Conservation (phyloP, 2,329 filamentous ascomycete genomes). For the Colletotrichum karsti region DNA sequence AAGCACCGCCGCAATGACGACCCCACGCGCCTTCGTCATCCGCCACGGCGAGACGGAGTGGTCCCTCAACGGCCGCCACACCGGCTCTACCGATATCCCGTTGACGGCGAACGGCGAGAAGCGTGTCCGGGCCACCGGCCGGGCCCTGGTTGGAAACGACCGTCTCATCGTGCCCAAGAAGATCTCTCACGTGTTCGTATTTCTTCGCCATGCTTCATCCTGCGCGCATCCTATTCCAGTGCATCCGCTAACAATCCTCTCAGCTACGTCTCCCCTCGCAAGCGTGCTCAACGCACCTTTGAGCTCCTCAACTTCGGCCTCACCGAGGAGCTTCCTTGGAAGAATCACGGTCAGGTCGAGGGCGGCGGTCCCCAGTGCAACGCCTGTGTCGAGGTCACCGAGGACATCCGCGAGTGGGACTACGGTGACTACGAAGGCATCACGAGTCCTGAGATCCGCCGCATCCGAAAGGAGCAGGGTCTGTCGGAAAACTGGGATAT, state of each 20-base stretch:
- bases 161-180: conserved; percentile 85
- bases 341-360: conserved; percentile 49
- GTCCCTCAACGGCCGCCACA: conserved; percentile 88
- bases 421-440: conserved; percentile 90
- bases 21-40: conserved; percentile 81
- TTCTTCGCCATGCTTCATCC: background rate
- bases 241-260: background rate
- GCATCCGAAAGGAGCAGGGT: conserved; percentile 64
- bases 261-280: conserved; percentile 86
- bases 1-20: conserved; percentile 35
- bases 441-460: conserved; percentile 74
- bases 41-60: conserved; percentile 97
- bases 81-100: conserved; percentile 85
- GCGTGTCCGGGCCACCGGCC: conserved; percentile 78
- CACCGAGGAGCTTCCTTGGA: conserved; percentile 77
- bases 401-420: conserved; percentile 85
- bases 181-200: conserved; percentile 79
- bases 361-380: conserved; percentile 55
- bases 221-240: background rate
- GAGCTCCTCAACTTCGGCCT: conserved; percentile 84
- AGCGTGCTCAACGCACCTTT: conserved; percentile 87
- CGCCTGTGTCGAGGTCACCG: conserved; percentile 72
- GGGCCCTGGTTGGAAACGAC: conserved; percentile 84
- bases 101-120: conserved; percentile 84
- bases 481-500: conserved; percentile 77